Evolutionary conservation across 495 filamentous ascomycete genomes (phyloP).

Genomic region (Aspergillus mulundensis): DNA sequence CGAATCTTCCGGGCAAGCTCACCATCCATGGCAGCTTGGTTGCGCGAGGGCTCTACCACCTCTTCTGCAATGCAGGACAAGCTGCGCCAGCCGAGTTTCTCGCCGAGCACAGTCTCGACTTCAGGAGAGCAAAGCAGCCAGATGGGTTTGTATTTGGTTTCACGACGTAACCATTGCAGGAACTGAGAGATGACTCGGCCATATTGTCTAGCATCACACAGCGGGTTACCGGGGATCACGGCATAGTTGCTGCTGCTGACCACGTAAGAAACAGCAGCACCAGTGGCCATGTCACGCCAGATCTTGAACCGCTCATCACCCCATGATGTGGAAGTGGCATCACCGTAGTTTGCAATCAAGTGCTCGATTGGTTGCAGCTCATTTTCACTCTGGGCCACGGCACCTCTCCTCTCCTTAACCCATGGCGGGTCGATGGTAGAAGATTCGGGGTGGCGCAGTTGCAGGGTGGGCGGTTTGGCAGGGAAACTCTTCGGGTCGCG

Average conservation of each 20-base stretch:
- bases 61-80: conserved; percentile 82
- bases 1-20: conserved; percentile 68
- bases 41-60: conserved; percentile 61
- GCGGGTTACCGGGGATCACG: conserved; percentile 75
- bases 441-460: conserved; percentile 72
- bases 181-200: conserved; percentile 64
- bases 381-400: conserved; percentile 37
- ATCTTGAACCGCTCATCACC: conserved; percentile 77
- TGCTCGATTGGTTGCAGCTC: conserved; percentile 71
- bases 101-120: conserved; percentile 69
- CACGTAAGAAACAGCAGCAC: conserved; percentile 75
- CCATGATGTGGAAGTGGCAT: conserved; percentile 85
- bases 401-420: conserved; percentile 38
- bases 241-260: conserved; percentile 66
- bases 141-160: conserved; percentile 69
- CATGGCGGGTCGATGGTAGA: conserved; percentile 66
- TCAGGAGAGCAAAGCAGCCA: conserved; percentile 71
- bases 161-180: conserved; percentile 65
- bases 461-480: conserved; percentile 45
- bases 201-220: conserved; percentile 72
- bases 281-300: conserved; percentile 72
- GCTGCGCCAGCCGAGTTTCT: conserved; percentile 75
- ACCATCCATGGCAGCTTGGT: conserved; percentile 48
- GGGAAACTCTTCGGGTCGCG: conserved; percentile 81
- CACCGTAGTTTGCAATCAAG: conserved; percentile 83